Base-by-base conservation (phyloP, 75 land plant genomes). In the Adiantum capillusveneris region DNA sequence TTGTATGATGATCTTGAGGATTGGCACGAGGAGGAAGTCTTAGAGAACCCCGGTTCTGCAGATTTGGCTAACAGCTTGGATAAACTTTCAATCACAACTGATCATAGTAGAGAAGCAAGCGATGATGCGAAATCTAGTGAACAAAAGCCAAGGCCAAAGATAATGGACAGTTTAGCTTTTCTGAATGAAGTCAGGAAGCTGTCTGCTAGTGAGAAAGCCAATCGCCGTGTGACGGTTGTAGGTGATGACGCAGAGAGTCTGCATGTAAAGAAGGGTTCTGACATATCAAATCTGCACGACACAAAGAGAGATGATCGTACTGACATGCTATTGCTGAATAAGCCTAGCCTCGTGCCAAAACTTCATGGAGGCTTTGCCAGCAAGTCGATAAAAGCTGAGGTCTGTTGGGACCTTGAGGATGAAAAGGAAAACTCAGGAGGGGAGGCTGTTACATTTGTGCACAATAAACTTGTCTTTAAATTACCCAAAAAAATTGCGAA, bases 401-500 rank as follows among this genome's bases (percentile, higher is more conserved):
- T 64, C 14, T 52, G 25, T 64, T 24, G 20, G 67, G 59, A 60
- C 43, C 20, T 41, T 24, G 46, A 37, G 36, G 39, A 46, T 26
- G 64, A 29, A n/a, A 31, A 61, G 27, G 57, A 29, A 27, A 25
- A 39, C 17, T 64, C 29, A 30, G 87, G 41, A 56, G 60, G 29
- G n/a, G 60, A 79, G 20, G 66, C 55, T 7, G 69, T 58, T 28
- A 36, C 72, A 19, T 61, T 49, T 34, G 80, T 65, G 9, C 57
- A 67, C 45, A 74, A 59, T 14, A 65, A 54, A 31, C 16, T 29
- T 39, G 60, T 63, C 5, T 93, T 75, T 53, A 68, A 19, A 27
- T 75, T 93, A 18, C 73, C 74, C 19, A 68, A 65, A 14, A 78
- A 76, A 39, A 64, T 84, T 54, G 79, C 75, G n/a, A 73, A 66